Evolutionary conservation across 768 basidiomycete genomes (phyloP).

Genomic region (Auriscalpium vulgare): DNA sequence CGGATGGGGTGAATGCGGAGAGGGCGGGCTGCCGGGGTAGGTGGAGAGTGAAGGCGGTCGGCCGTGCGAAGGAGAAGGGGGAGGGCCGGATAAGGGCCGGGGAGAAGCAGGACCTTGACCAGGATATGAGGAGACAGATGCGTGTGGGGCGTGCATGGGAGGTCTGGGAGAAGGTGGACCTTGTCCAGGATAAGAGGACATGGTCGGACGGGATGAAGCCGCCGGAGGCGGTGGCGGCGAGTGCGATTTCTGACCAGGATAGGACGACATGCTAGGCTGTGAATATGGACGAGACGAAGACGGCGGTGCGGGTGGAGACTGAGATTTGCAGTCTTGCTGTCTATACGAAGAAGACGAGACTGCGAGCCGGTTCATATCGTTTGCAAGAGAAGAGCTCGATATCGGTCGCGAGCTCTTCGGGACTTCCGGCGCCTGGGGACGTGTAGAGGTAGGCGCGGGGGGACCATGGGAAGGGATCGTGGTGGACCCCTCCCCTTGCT

Average conservation of each 20-base stretch:
- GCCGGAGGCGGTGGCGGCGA: not conserved
- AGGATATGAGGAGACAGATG: no score
- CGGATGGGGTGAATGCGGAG: no score
- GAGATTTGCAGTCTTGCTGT: no score
- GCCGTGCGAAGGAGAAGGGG: no score
- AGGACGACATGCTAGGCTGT: not conserved
- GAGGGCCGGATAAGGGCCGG: no score
- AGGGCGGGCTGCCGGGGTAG: no score
- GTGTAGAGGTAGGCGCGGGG: slow-evolving; percentile 1
- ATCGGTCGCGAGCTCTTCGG: slow-evolving; percentile 9
- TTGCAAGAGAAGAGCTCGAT: not conserved
- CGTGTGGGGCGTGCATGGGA: not conserved
- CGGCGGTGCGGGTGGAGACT: no score
- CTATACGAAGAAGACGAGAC: not conserved
- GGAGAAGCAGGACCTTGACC: no score
- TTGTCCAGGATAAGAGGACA: not conserved
- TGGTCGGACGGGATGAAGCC: not conserved
- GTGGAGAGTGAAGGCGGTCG: no score
- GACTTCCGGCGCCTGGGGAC: slow-evolving; percentile 8
- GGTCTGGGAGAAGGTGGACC: not conserved
- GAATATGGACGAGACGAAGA: no score
- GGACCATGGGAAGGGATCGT: slow-evolving; percentile 2
- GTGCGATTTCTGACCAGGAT: not conserved
- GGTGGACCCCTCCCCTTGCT: slow-evolving; percentile 27
- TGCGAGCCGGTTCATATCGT: not conserved